Conservation (phyloP, 192 early-diverging fungal genomes). For the Irineochytrium annulatum region DNA sequence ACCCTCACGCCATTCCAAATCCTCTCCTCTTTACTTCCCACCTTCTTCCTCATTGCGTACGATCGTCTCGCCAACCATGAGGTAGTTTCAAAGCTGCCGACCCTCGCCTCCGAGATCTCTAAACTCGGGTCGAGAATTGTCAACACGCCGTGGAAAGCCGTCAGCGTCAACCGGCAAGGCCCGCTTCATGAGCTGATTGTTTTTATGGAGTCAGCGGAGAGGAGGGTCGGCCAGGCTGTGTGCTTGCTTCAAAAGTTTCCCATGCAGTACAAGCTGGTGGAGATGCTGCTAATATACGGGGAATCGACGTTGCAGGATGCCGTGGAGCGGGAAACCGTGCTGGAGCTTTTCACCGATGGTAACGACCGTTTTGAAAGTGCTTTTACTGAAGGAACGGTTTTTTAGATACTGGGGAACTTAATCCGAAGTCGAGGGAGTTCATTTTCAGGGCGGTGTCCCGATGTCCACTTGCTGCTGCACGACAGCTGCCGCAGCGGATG, state of each 20-base stretch:
- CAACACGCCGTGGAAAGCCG: constrained; percentile 12
- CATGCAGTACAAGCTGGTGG: constrained; percentile 53
- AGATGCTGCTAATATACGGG: constrained; percentile 47
- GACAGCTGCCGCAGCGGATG: constrained; percentile 35
- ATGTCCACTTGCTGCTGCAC: constrained; percentile 3
- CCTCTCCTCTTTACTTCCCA: constrained; percentile 38
- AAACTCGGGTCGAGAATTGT: constrained; percentile 4
- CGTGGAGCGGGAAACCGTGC: too few species aligned
- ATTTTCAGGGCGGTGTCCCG: constrained; percentile 36
- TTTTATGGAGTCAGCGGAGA: too few species aligned
- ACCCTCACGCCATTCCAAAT: constrained; percentile 2
- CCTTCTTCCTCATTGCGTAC: constrained; percentile 70
- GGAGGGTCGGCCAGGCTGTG: too few species aligned
- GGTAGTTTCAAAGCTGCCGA: constrained; percentile 36
- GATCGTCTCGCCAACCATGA: constrained; percentile 65
- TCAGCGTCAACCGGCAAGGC: constrained; percentile 25
- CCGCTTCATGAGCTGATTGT: neutral
- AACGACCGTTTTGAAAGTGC: neutral
- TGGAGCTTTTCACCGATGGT: neutral
- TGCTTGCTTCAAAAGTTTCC: constrained; percentile 45
- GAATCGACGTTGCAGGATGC: too few species aligned
- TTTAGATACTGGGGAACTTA: constrained; percentile 32
- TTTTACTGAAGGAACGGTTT: constrained; percentile 5
- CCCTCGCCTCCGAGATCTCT: constrained; percentile 17
- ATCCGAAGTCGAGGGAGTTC: constrained; percentile 54